Conservation (phyloP, 495 filamentous ascomycete species). For the Penicillium turbatum region DNA sequence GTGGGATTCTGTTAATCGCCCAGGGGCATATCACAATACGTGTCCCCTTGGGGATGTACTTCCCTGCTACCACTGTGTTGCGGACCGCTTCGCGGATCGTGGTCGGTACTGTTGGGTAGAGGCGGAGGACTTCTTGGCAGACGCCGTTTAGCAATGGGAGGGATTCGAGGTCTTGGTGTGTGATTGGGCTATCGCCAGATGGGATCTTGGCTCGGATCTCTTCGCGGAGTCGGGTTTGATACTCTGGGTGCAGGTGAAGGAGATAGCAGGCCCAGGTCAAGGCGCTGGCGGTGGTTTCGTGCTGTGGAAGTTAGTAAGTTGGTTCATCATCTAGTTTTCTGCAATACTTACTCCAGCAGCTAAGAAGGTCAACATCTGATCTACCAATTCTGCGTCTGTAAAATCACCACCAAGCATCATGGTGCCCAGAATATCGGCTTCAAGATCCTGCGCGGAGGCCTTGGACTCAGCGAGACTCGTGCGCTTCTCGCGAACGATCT, state of each 20-base stretch:
- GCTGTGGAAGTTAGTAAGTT: conserved; percentile 15
- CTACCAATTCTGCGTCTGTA: conserved; percentile 47
- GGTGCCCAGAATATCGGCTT: conserved; percentile 66
- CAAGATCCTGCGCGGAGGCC: conserved; percentile 49
- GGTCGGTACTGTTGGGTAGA: conserved; percentile 49
- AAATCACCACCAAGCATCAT: conserved; percentile 53
- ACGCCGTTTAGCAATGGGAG: conserved; percentile 51
- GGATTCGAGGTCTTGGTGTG: conserved; percentile 40
- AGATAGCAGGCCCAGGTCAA: conserved; percentile 52
- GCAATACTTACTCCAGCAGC: conserved; percentile 39
- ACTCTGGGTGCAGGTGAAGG: conserved; percentile 41
- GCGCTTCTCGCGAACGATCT: conserved; percentile 64
- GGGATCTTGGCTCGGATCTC: conserved; percentile 45
- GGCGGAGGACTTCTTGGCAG: conserved; percentile 46
- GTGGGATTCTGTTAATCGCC: conserved; percentile 36
- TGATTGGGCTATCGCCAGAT: conserved; percentile 24
- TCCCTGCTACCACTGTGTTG: conserved; percentile 42
- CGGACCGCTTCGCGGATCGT: conserved; percentile 46
- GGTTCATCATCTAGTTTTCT: not conserved
- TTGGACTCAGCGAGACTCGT: conserved; percentile 50
- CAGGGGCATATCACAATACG: conserved; percentile 42
- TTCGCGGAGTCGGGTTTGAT: conserved; percentile 43
- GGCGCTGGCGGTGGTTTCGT: conserved; percentile 53
- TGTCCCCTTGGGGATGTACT: conserved; percentile 43
- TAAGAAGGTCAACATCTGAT: conserved; percentile 54